Base-by-base conservation (phyloP, 805 yeast species). In the Limtongia smithiae region DNA sequence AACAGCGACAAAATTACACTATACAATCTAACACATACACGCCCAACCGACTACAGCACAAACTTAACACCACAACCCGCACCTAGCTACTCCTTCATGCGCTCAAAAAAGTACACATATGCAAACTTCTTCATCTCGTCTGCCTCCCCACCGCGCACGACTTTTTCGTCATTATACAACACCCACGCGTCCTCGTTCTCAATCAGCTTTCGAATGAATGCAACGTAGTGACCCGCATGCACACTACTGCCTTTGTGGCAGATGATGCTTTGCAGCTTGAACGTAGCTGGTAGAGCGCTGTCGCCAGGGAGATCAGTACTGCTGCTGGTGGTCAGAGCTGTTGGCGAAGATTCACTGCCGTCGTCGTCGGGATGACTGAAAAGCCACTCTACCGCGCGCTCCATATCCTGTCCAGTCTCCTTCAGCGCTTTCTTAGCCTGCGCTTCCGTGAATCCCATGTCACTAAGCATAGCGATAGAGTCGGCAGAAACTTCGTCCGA, bases 181-280 rank as follows among this genome's bases (percentile, higher is more conserved):
- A 83, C 82, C 95, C 95, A 88, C 45, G 72, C 69, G 44, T 60
- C 64, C 9, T 30, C 41, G 21, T 31, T n/a, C 17, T 41, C 48
- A 2, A 66, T 48, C 1, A 43, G 45, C 51, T 78, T 77, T 48
- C 72, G 76, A 28, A 85, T 71, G 60, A 84, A 89, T 1, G 82
- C 85, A 35, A 90, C 96, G 65, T 89, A 89, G 65, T 89, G 97
- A 0, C 96, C 96, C 0, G 95, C 85, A 58, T 90, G 96, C 1
- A 87, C 83, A 11, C 95, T 83, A 1, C 80, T 73, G 6, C 97
- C 97, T 65, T 89, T 90, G 66, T 89, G 97, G 64, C 96, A 88
- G 14, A 90, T 73, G 4, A 85, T 82, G 0, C 84, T 83, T 37
- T 75, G 71, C 41, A 90, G 66, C 3, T 60, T 54, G 62, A 82